phyloP scores from a whole-genome alignment of 306 rosid species.

The Ormosia semicastrata region DNA sequence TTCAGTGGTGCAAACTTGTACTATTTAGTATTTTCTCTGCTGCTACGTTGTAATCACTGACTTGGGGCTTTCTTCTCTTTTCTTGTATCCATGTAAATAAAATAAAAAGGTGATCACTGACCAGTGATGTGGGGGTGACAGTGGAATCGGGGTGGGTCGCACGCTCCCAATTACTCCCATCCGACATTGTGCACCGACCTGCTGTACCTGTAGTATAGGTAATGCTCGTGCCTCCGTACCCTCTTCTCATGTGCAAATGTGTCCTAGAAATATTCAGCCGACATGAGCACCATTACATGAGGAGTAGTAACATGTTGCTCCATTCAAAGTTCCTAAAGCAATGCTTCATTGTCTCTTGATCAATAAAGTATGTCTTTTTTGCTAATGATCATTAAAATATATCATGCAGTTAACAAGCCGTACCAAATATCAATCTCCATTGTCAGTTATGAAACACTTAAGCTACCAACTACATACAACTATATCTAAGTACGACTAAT shows the following conservation, averaged over 20 bases:
- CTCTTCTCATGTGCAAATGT: conserved; percentile 23
- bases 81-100: neutral
- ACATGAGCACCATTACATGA: neutral
- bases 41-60: neutral
- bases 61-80: neutral
- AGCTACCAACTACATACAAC: neutral
- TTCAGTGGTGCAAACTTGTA: neutral
- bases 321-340: neutral
- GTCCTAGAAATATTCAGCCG: neutral
- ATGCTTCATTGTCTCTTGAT: conserved; percentile 10
- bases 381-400: neutral
- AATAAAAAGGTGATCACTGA: neutral
- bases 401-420: neutral
- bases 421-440: neutral
- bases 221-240: conserved; percentile 5
- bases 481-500: neutral
- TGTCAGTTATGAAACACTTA: neutral
- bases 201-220: neutral
- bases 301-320: conserved; percentile 6
- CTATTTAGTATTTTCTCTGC: neutral
- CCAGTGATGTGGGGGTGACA: neutral
- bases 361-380: neutral
- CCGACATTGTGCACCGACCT: neutral
- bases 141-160: neutral
- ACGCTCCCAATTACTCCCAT: neutral